Conservation (phyloP, 78 protist genomes). For the Neovahlkampfia damariscottae region DNA sequence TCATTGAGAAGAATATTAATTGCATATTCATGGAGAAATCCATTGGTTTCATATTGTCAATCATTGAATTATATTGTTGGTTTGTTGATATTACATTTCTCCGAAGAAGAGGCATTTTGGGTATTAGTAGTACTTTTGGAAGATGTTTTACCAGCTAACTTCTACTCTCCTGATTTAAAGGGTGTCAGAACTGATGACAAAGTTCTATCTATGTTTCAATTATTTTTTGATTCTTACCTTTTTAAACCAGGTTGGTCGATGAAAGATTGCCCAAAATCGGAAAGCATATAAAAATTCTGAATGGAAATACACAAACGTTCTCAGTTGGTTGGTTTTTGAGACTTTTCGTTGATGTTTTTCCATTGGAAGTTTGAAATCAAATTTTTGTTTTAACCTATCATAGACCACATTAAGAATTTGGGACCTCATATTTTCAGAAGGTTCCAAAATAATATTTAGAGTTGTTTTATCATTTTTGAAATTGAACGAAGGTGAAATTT, state of each 20-base stretch:
- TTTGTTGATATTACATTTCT: constrained; percentile 48
- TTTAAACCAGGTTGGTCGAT: too few relatives aligned
- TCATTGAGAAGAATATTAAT: constrained; percentile 4
- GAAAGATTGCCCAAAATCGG: too few relatives aligned
- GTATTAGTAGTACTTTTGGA: constrained; percentile 47
- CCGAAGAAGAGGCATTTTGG: constrained; percentile 77
- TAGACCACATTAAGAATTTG: constrained; percentile 49
- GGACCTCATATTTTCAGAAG: constrained; percentile 57
- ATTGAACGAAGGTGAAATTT: neutral
- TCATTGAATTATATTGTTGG: constrained; percentile 72
- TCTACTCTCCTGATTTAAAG: constrained; percentile 36
- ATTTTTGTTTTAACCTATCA: constrained; percentile 10
- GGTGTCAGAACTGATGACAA: constrained; percentile 47
- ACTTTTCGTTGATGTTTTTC: constrained; percentile 39
- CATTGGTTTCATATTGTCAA: constrained; percentile 74
- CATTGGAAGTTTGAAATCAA: constrained; percentile 14
- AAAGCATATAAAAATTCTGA: too few relatives aligned
- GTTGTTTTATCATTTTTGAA: constrained; percentile 30
- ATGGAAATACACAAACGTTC: constrained; percentile 26
- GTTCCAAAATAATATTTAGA: constrained; percentile 50
- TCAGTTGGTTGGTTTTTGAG: constrained; percentile 53
- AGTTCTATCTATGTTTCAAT: constrained; percentile 36
- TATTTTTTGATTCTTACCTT: constrained; percentile 7
- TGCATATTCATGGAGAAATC: constrained; percentile 62
- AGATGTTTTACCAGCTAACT: constrained; percentile 43